Conservation (phyloP, 192 early-diverging fungal species). For the Coemansia erecta region DNA sequence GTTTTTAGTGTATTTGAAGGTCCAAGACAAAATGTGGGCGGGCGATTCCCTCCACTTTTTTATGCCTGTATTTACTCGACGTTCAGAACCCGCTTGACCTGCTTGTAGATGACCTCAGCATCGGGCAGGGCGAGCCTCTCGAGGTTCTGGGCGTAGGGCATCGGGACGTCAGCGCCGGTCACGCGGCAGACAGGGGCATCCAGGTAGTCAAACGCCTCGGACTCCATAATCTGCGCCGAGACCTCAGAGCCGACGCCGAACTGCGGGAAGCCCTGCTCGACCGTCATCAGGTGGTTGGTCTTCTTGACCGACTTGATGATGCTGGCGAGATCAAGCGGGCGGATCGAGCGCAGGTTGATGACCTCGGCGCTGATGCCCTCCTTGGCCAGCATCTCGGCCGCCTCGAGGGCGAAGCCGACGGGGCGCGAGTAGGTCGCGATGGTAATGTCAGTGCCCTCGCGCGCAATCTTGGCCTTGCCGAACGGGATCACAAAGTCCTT, state of each 20-base stretch:
- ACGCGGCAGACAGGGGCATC: slow-evolving; percentile 92
- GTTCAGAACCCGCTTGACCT: slow-evolving; percentile 64
- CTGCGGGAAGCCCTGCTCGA: slow-evolving; percentile 93
- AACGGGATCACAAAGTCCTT: slow-evolving; percentile 86
- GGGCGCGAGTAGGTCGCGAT: slow-evolving; percentile 92
- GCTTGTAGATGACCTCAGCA: slow-evolving; percentile 77
- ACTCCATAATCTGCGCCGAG: slow-evolving; percentile 95
- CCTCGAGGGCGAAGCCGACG: slow-evolving; percentile 82
- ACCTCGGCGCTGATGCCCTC: slow-evolving; percentile 81
- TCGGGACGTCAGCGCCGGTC: slow-evolving; percentile 96
- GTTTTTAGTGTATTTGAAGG: not conserved
- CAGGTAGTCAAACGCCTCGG: slow-evolving; percentile 92
- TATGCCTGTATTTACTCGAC: slow-evolving; percentile 24
- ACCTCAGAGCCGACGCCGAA: slow-evolving; percentile 96
- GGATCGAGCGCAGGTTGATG: slow-evolving; percentile 97
- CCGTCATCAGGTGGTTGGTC: slow-evolving; percentile 94
- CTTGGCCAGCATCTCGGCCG: slow-evolving; percentile 81
- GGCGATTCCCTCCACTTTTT: not conserved
- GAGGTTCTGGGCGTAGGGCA: slow-evolving; percentile 94
- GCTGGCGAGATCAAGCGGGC: slow-evolving; percentile 88
- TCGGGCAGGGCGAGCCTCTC: slow-evolving; percentile 87
- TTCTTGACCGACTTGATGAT: slow-evolving; percentile 94
- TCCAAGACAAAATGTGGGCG: not conserved
- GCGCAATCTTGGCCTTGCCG: slow-evolving; percentile 94
- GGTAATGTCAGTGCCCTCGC: slow-evolving; percentile 81